Conservation (phyloP, 2,329 filamentous ascomycete species). For the Fusarium duplospermum region DNA sequence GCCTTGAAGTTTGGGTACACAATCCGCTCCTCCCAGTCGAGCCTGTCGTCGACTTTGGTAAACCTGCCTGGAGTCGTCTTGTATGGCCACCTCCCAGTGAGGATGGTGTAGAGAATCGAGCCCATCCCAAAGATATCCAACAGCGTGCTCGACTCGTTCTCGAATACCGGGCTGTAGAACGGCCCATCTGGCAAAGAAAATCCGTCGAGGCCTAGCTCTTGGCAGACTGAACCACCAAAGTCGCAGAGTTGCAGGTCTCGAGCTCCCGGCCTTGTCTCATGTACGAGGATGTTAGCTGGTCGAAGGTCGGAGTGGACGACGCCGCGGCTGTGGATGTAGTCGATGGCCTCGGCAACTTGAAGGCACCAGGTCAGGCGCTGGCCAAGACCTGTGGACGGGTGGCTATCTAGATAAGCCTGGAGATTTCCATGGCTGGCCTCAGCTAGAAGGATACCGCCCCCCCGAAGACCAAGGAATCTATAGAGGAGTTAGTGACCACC, state of each 20-base stretch:
- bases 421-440: neutral
- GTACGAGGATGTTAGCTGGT: neutral
- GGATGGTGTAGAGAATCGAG: neutral
- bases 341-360: neutral
- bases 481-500: neutral
- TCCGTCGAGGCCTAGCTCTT: neutral
- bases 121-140: neutral
- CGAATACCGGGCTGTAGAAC: neutral
- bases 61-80: neutral
- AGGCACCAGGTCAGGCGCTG: neutral
- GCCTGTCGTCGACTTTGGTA: neutral
- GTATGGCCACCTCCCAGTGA: neutral
- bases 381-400: neutral
- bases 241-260: neutral
- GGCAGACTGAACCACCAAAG: neutral
- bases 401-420: neutral
- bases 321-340: neutral
- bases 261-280: neutral
- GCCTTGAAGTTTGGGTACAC: neutral
- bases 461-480: neutral
- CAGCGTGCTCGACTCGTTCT: neutral
- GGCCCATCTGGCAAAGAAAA: neutral
- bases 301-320: neutral
- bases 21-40: neutral
- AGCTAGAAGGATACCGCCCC: neutral